Percentiles rank a stretch among this genome's conserved stretches.
phyloP scores from a whole-genome alignment of 2,329 filamentous ascomycete genomes.

The Emydomyces testavorans region DNA sequence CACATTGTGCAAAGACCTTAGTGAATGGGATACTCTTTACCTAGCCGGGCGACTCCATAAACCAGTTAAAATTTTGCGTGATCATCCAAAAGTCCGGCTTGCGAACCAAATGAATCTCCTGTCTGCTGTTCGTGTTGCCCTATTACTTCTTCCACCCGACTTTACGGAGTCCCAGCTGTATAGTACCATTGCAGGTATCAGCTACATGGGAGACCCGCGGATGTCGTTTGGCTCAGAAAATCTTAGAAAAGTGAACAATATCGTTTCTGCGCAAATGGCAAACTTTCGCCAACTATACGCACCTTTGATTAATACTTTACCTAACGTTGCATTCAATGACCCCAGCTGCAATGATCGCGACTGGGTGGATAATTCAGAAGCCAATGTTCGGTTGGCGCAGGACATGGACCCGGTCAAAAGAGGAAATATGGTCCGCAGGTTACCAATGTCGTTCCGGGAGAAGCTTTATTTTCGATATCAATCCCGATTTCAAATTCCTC shows the following conservation, averaged over 20 bases:
- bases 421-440: slow-evolving; percentile 88
- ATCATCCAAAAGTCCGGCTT: slow-evolving; percentile 81
- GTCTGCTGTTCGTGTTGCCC: slow-evolving; percentile 76
- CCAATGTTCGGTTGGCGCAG: slow-evolving; percentile 61
- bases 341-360: slow-evolving; percentile 45
- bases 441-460: slow-evolving; percentile 75
- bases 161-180: slow-evolving; percentile 87
- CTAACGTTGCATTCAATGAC: slow-evolving; percentile 72
- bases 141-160: slow-evolving; percentile 68
- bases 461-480: slow-evolving; percentile 94
- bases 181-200: slow-evolving; percentile 79
- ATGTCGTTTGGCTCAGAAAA: slow-evolving; percentile 88
- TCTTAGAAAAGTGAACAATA: slow-evolving; percentile 83
- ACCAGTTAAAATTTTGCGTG: slow-evolving; percentile 91
- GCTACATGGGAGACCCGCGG: slow-evolving; percentile 90
- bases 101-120: slow-evolving; percentile 94
- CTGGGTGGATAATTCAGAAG: slow-evolving; percentile 53
- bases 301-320: slow-evolving; percentile 76
- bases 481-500: slow-evolving; percentile 74
- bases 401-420: slow-evolving; percentile 87
- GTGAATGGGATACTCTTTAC: slow-evolving; percentile 87
- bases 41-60: slow-evolving; percentile 94
- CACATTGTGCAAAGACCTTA: slow-evolving; percentile 75
- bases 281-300: slow-evolving; percentile 89
- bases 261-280: slow-evolving; percentile 78